A percentile compares a stretch with the other conserved stretches of the same genome.
These are phyloP conservation scores for Solanum aculeatissimum DNA, from an alignment of 305 asterid species.

Conservation along the genomic window DNA sequence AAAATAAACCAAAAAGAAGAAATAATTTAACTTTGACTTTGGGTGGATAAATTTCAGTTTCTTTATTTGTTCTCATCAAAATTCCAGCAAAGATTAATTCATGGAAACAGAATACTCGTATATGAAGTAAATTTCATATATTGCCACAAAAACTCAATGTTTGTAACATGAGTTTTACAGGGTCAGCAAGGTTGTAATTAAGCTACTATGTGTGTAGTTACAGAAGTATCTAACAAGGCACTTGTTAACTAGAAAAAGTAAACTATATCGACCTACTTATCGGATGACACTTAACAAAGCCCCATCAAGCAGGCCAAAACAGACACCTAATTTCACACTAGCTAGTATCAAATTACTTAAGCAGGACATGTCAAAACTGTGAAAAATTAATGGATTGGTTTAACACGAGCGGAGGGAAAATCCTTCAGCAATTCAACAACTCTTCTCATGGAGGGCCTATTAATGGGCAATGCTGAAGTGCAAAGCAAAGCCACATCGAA, in stretches of 20 bases:
- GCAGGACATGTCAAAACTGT: background rate
- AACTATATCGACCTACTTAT: background rate
- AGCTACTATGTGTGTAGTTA: background rate
- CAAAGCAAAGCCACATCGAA: conserved; percentile 59
- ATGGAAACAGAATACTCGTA: background rate
- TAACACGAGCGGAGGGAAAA: conserved; percentile 15
- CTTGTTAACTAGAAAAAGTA: background rate
- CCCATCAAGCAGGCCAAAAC: background rate
- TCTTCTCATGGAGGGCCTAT: conserved; percentile 88
- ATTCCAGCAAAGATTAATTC: background rate
- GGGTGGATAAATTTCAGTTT: background rate
- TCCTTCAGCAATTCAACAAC: conserved; percentile 61
- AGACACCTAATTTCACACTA: background rate
- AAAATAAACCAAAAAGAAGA: background rate
- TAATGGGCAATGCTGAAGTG: conserved; percentile 42
- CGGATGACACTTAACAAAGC: background rate
- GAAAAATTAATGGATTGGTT: conserved; percentile 6
- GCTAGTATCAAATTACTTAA: background rate
- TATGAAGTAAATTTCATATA: background rate
- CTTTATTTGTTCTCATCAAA: background rate
- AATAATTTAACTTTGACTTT: background rate
- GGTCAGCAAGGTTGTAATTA: background rate
- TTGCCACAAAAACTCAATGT: background rate
- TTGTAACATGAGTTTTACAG: background rate
- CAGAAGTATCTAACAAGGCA: background rate